Evolutionary conservation across 1,284 basidiomycete species (phyloP), one percentile per base, ranked within the genome.

Genomic region (Trichosporon ovoides): DNA sequence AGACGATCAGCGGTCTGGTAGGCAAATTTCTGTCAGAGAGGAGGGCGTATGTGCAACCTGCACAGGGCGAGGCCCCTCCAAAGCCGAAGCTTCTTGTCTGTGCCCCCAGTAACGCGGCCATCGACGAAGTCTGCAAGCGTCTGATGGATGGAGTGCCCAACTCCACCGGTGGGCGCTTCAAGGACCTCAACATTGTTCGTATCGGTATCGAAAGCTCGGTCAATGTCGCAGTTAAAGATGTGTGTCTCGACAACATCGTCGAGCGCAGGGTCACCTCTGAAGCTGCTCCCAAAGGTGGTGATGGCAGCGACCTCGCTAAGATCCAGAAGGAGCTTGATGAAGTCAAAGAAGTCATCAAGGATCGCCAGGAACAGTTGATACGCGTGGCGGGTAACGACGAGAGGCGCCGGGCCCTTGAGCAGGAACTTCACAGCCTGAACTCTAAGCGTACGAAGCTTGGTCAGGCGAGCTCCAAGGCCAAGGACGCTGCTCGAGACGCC

Each of bases 31-130:
- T 95, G 37, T 83, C 86, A 1, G 82, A 80, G 51, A 83, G 87
- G 5, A 76, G 81, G 11, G 79, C 78, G 24, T 75, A 81, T 16
- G 82, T 88, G 69, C 43, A 48, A 24, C 49, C 70, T 34, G 68
- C 78, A 37, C 75, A 78, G 38, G 77, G 79, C 0, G 81, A 84
- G 46, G 83, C 83, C 63, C 78, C 78, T n/a, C 72, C 81, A 2
- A 76, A 81, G 3, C 79, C 84, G 59, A 96, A 96, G 74, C 81
- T 98, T 48, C 82, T 99, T 16, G 81, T 99, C 28, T 98, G 96
- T 71, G 96, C 96, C 0, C 96, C 96, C 1, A 95, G 91, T 80
- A 99, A 99, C 74, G 96, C 96, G 14, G 96, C 96, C 38, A 95
- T 99, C 53, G 94, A 99, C 72, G 96, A 99, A 78, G 87, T 98